Conservation (phyloP, 176 grass and related monocot genomes). For the Secale cereale region DNA sequence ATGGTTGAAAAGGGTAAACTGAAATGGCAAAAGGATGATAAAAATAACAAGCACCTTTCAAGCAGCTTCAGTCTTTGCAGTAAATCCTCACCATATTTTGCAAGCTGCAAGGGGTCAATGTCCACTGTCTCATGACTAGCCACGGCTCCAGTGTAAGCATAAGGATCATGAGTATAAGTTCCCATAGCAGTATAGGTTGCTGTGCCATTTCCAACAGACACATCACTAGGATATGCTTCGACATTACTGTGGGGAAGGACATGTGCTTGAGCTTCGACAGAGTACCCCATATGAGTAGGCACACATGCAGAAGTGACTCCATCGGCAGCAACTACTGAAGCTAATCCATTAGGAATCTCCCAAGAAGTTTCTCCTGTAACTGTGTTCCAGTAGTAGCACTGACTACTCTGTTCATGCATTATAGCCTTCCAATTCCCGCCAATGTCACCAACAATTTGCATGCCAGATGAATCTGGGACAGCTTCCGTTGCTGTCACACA, state of each 20-base stretch:
- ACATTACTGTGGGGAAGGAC: slow-evolving; percentile 34
- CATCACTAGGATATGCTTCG: slow-evolving; percentile 39
- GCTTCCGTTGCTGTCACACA: slow-evolving; percentile 11
- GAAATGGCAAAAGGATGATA: slow-evolving; percentile 23
- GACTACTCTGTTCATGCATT: slow-evolving; percentile 85
- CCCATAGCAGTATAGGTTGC: slow-evolving; percentile 42
- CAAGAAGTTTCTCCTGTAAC: slow-evolving; percentile 96
- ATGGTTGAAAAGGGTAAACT: slow-evolving; percentile 9
- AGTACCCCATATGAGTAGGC: slow-evolving; percentile 33
- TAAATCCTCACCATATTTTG: slow-evolving; percentile 75
- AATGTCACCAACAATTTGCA: slow-evolving; percentile 77
- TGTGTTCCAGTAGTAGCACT: slow-evolving; percentile 97
- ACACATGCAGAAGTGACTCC: slow-evolving; percentile 25
- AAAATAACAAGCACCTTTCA: slow-evolving; percentile 46
- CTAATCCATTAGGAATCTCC: slow-evolving; percentile 67
- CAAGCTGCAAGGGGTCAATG: slow-evolving; percentile 73
- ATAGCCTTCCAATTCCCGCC: slow-evolving; percentile 84
- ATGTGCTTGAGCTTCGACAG: slow-evolving; percentile 33
- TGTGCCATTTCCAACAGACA: slow-evolving; percentile 33
- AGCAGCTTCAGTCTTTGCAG: slow-evolving; percentile 70
- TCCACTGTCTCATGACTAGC: slow-evolving; percentile 37
- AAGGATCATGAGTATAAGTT: slow-evolving; percentile 45
- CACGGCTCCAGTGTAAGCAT: slow-evolving; percentile 35
- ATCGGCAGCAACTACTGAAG: slow-evolving; percentile 31
- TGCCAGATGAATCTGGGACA: slow-evolving; percentile 44